phyloP scores from a whole-genome alignment of 768 basidiomycete genomes.

The Amanita molliuscula region DNA sequence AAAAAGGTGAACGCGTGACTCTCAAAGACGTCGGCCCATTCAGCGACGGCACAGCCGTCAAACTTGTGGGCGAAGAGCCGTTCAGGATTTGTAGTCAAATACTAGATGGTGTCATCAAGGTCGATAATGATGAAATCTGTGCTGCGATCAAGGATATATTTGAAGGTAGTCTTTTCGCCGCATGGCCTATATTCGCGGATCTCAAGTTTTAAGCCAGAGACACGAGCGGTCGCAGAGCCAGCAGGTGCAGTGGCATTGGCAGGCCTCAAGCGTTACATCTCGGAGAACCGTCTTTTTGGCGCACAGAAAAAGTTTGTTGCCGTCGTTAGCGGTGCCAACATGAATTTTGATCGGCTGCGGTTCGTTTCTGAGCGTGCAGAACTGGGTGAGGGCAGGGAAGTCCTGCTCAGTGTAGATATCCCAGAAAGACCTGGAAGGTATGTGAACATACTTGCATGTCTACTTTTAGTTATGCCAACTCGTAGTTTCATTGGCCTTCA shows the following conservation, averaged over 20 bases:
- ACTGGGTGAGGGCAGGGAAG: constrained; percentile 92
- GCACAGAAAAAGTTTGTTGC: constrained; percentile 84
- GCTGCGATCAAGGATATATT: constrained; percentile 99
- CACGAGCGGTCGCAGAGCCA: constrained; percentile 92
- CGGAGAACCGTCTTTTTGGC: constrained; percentile 70
- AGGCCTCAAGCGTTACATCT: constrained; percentile 82
- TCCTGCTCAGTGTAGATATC: constrained; percentile 86
- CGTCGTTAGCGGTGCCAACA: constrained; percentile 93
- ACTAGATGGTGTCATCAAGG: constrained; percentile 74
- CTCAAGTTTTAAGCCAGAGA: constrained; percentile 44
- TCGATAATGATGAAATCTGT: constrained; percentile 93
- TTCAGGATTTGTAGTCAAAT: constrained; percentile 86
- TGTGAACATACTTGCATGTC: constrained; percentile 12
- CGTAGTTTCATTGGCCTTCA: constrained; percentile 81
- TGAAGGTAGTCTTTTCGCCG: constrained; percentile 51
- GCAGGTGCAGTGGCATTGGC: constrained; percentile 91
- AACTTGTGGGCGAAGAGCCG: constrained; percentile 89
- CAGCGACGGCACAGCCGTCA: constrained; percentile 95
- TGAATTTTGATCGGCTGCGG: constrained; percentile 95
- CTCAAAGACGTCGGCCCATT: constrained; percentile 91
- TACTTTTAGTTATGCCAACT: not conserved
- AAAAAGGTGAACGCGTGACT: constrained; percentile 71
- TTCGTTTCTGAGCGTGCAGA: constrained; percentile 99
- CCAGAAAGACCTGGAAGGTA: constrained; percentile 90
- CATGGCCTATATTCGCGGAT: not conserved